Evolutionary conservation across 1,284 basidiomycete genomes (phyloP), one percentile per base, ranked within the genome.

Genomic region (Polyporus tsugae): DNA sequence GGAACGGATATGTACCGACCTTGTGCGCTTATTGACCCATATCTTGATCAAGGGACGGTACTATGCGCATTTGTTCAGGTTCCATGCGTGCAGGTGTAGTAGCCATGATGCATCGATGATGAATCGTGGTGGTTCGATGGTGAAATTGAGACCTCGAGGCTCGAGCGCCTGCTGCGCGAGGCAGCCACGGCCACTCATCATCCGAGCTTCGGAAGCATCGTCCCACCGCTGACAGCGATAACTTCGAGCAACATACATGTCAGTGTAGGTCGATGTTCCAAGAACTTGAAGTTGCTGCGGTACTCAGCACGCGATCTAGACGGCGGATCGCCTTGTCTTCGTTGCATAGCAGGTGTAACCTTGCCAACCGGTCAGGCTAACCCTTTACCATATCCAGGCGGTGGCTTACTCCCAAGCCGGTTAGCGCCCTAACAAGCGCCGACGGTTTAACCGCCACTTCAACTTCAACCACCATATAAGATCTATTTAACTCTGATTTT

Each of bases 361-460:
- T n/a, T 57, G 55, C 25, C 55, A 57, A 57, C 55, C 55, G 55
- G n/a, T n/a, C n/a, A n/a, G n/a, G 25, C 29, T 36, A 57, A 57
- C 55, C 55, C 35, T 57, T 57, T 57, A 36, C 55, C 55, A 57
- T 33, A 57, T 57, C 35, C 19, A 57, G 55, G 17, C 33, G 55
- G 55, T 57, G 55, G 55, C 55, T 57, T 57, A 57, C 52, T 33
- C 33, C 52, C n/a, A n/a, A n/a, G n/a, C n/a, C n/a, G n/a, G 9
- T 53, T 53, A 11, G 22, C 33, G 29, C 33, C 35, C 6, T 4
- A 19, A 19, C 55, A 57, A 57, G 55, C 55, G 55, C 52, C 17
- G 15, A 29, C 33, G 13, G 52, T 29, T 57, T 57, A 57, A 57
- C 55, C 55, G 55, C 52, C 52, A 29, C 29, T 29, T 29, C 29